Base-by-base conservation (phyloP, 2,329 filamentous ascomycete genomes). In the Blastomyces emzantsi region DNA sequence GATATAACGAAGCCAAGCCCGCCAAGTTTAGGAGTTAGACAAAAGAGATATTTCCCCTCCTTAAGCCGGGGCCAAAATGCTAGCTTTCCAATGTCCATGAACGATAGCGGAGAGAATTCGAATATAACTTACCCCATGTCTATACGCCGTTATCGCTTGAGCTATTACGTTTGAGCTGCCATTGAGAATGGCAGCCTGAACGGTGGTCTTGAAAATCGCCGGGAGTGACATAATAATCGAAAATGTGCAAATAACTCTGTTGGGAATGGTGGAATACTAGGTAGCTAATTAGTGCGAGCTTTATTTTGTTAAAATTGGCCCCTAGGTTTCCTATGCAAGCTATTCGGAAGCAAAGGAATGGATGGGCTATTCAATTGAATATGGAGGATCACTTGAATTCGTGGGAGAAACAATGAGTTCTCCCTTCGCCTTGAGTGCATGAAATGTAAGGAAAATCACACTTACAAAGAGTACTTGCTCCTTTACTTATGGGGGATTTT, bases 151-250 rank as follows among this genome's bases (percentile, higher is more conserved):
- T 67, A 85, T 79, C 41, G 80, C 73, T 69, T 86, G 83, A 30
- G 83, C 83, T 60, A 83, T 73, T 51, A 85, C 70, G 68, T 85
- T 85, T 41, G 83, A 85, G 19, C 75, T 73, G 6, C 79, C 79
- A 28, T 82, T 83, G 11, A 85, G 76, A 52, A 76, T 71, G 8
- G 80, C 77, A 25, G 83, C 80, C 70, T 84, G 83, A 41, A 85
- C 67, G 39, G 82, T 83, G 62, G 83, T 81, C 65, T 77, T 79
- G 58, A 80, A 73, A 66, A 85, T 81, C 43, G 43, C 2, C 80
- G 80, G 47, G 81, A 81, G 2, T 8, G 69, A 66, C 72, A 73
- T 73, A 51, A 28, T 39, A n/a, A 19, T 57, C 55, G 22, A 41
- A 15, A 2, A 17, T 41, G 19, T 1, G 19, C 33, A 15, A 15